phyloP scores from a whole-genome alignment of 2,329 filamentous ascomycete genomes.

The Paraconiothyrium sp. region DNA sequence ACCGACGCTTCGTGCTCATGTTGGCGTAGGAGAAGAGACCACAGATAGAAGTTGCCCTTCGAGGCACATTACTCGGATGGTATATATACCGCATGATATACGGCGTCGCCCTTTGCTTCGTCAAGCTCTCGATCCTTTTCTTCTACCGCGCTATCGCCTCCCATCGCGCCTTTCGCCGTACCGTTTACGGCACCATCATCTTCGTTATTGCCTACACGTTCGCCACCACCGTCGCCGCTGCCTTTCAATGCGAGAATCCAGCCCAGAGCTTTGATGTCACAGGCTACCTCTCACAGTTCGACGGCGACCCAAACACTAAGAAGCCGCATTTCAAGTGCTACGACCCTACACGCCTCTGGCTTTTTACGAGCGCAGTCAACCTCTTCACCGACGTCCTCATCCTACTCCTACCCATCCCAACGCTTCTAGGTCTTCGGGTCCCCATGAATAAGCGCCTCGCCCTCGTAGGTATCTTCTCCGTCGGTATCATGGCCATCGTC shows the following conservation, averaged over 20 bases:
- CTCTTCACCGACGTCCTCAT: slow-evolving; percentile 56
- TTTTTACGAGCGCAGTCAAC: slow-evolving; percentile 52
- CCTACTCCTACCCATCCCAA: slow-evolving; percentile 56
- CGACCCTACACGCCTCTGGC: slow-evolving; percentile 43
- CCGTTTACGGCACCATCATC: slow-evolving; percentile 40
- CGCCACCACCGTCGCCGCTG: slow-evolving; percentile 36
- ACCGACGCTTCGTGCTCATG: slow-evolving; percentile 20
- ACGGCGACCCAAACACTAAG: slow-evolving; percentile 31
- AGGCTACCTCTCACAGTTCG: slow-evolving; percentile 44
- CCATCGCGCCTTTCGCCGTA: slow-evolving; percentile 40
- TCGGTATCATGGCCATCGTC: slow-evolving; percentile 48
- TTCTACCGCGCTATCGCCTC: slow-evolving; percentile 50
- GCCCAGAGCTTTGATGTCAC: slow-evolving; percentile 39
- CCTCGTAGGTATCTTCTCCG: slow-evolving; percentile 53
- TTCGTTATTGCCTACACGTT: slow-evolving; percentile 46
- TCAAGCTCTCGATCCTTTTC: slow-evolving; percentile 45
- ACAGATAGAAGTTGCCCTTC: slow-evolving; percentile 32
- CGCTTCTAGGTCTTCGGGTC: slow-evolving; percentile 58
- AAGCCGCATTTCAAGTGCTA: slow-evolving; percentile 38
- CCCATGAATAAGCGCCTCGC: slow-evolving; percentile 61
- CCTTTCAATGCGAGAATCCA: slow-evolving; percentile 46
- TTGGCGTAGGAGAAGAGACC: slow-evolving; percentile 39
- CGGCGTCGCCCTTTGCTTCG: slow-evolving; percentile 40
- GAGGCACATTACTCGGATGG: slow-evolving; percentile 44
- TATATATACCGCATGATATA: slow-evolving; percentile 47